These are phyloP conservation scores for Collybia nuda DNA, from an alignment of 768 basidiomycete genomes.

Conservation along the genomic window DNA sequence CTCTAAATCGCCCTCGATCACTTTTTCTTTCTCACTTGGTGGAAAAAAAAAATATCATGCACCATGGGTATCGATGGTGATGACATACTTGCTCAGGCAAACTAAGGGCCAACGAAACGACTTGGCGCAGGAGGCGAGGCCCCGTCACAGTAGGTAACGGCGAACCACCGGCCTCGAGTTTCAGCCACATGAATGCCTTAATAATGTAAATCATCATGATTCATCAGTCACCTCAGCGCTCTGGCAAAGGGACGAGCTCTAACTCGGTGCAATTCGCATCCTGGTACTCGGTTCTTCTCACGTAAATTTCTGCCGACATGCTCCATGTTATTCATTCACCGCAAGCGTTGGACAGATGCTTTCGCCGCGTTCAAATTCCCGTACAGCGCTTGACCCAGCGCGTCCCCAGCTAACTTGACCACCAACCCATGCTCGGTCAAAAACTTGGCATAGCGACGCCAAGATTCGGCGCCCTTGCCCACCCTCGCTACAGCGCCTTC, in stretches of 20 bases:
- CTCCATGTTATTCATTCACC: conserved; percentile 1
- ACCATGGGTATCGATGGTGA: no score
- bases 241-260: no score
- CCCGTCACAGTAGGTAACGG: no score
- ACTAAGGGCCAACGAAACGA: no score
- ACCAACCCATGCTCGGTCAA: conserved; percentile 53
- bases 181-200: no score
- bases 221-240: no score
- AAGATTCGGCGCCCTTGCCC: conserved; percentile 50
- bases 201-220: no score
- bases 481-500: conserved; percentile 19
- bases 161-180: no score
- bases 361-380: conserved; percentile 30
- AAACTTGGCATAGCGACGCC: conserved; percentile 63
- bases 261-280: not conserved
- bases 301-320: not conserved
- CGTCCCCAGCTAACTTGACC: conserved; percentile 41
- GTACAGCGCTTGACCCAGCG: conserved; percentile 41
- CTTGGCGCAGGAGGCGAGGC: no score
- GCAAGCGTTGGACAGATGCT: not conserved
- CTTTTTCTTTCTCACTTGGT: not conserved
- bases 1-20: not conserved
- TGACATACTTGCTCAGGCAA: no score
- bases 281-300: not conserved
- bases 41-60: not conserved